A percentile compares a stretch with the other conserved stretches of the same genome.
Conservation (phyloP, 2,329 filamentous ascomycete species). For the Penicillium sp. region DNA sequence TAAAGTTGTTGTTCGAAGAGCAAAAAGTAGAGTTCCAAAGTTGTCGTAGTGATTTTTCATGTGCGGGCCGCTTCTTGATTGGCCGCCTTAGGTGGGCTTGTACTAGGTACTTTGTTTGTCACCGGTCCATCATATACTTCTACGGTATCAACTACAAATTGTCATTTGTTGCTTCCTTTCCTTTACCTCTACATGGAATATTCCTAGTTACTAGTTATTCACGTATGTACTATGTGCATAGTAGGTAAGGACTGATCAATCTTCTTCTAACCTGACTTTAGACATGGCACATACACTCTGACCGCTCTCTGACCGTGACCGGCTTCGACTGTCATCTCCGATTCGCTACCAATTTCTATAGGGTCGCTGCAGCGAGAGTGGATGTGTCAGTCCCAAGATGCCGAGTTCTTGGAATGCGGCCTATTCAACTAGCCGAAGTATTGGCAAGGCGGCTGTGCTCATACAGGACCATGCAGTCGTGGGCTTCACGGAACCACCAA, state of each 20-base stretch:
- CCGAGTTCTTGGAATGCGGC: constrained; percentile 20
- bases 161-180: not conserved
- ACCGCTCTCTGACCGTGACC: not conserved
- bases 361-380: not conserved
- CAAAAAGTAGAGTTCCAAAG: not conserved
- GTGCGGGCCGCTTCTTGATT: constrained; percentile 21
- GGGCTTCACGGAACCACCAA: constrained; percentile 8
- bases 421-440: not conserved
- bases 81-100: constrained; percentile 3
- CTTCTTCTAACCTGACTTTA: not conserved
- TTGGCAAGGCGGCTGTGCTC: constrained; percentile 17
- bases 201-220: no score
- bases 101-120: constrained; percentile 2
- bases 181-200: not conserved
- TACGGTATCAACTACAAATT: not conserved
- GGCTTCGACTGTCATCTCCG: not conserved
- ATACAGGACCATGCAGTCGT: constrained; percentile 16
- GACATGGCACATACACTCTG: not conserved
- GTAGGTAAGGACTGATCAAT: not conserved
- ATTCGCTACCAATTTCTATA: not conserved
- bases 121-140: not conserved
- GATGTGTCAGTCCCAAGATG: constrained; percentile 10
- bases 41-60: constrained; percentile 18
- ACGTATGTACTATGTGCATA: not conserved
- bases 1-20: not conserved